Evolutionary conservation across 257 asterid genomes (phyloP).

Genomic region (Scutellaria minor): DNA sequence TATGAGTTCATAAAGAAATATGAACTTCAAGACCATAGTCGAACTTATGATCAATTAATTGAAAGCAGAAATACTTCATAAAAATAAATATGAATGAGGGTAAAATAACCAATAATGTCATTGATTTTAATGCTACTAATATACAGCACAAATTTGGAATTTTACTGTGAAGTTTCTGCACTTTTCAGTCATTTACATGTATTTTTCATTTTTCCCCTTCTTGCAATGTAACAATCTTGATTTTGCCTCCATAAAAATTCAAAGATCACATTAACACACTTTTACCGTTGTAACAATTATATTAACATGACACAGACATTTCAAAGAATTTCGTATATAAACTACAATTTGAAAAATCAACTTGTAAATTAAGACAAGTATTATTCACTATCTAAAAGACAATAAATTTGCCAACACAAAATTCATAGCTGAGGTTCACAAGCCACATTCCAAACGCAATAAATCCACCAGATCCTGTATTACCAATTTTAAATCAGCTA

Average conservation of each 20-base stretch:
- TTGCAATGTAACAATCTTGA: conserved; percentile 16
- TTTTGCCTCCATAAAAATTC: conserved; percentile 7
- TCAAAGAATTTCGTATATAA: conserved; percentile 3
- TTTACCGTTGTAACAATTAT: not conserved
- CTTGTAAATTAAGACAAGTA: conserved; percentile 26
- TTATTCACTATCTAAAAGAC: conserved; percentile 22
- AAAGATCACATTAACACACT: conserved; percentile 1
- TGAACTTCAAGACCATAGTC: not conserved
- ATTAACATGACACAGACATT: not conserved
- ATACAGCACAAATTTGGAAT: not conserved
- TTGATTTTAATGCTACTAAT: conserved; percentile 8
- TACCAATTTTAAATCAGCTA: conserved; percentile 39
- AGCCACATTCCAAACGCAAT: conserved; percentile 47
- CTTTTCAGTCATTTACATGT: not conserved
- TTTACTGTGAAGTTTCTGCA: not conserved
- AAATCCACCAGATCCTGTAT: conserved; percentile 44
- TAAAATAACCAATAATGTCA: not conserved
- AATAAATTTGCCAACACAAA: conserved; percentile 29
- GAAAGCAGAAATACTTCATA: conserved; percentile 2
- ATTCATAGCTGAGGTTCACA: conserved; percentile 44
- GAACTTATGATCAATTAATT: conserved; percentile 7
- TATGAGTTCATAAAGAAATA: conserved; percentile 12
- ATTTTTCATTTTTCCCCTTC: conserved; percentile 13
- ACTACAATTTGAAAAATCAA: conserved; percentile 2
- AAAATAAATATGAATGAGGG: conserved; percentile 12